phyloP scores from a whole-genome alignment of 768 basidiomycete genomes.

The Leucosporidium scottii region DNA sequence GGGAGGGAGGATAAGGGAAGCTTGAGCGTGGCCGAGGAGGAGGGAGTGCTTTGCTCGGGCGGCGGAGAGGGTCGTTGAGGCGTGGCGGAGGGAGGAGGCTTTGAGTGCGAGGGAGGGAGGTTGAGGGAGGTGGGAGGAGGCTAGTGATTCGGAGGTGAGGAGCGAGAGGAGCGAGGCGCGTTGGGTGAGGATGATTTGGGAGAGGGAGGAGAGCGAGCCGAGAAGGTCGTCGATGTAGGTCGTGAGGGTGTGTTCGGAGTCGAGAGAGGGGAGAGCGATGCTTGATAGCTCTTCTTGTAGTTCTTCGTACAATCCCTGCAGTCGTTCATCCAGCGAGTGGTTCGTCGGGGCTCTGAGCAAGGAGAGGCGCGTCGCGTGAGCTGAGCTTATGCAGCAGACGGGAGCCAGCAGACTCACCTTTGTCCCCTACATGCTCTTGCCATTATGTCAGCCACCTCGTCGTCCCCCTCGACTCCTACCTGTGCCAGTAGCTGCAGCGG shows the following conservation, averaged over 20 bases:
- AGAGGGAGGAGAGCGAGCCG: neutral
- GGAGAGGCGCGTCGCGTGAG: neutral
- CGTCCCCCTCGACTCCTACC: neutral
- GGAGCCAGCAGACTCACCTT: neutral
- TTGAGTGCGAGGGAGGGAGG: neutral
- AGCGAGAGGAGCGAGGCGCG: neutral
- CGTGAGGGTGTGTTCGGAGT: too few relatives aligned
- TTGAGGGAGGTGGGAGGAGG: neutral
- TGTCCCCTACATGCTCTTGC: neutral
- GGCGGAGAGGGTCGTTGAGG: neutral
- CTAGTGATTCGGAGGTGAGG: constrained; percentile 15
- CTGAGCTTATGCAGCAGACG: neutral
- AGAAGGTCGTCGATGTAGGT: neutral
- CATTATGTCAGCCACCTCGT: neutral
- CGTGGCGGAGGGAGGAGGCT: neutral
- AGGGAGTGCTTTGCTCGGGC: neutral
- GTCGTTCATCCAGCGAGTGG: too few relatives aligned
- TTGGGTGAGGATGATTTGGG: neutral
- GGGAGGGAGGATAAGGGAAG: neutral
- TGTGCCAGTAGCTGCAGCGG: neutral
- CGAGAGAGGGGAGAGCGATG: too few relatives aligned
- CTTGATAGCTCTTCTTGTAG: neutral
- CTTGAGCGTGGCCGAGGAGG: neutral
- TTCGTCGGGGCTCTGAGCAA: too few relatives aligned
- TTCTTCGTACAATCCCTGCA: neutral